Conservation (phyloP, 75 land plant genomes). For the Selaginella moellendorffii region DNA sequence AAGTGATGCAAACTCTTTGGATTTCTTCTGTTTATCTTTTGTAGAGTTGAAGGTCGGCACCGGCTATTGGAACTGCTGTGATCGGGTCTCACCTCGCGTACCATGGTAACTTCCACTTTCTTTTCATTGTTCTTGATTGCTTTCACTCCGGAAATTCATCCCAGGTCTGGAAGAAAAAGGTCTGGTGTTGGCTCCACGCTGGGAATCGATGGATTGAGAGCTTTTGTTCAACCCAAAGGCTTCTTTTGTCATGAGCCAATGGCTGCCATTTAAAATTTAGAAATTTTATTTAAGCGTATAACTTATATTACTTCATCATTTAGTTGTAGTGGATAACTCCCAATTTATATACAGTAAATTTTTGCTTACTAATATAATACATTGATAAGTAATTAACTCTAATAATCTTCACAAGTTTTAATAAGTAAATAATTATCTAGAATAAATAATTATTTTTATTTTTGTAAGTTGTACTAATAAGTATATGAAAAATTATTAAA, state of each 20-base stretch:
- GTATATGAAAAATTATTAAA: too few relatives aligned
- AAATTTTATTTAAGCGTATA: too few relatives aligned
- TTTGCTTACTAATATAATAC: too few relatives aligned
- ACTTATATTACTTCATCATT: too few relatives aligned
- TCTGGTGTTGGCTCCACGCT: conserved; percentile 21
- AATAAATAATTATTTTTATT: too few relatives aligned
- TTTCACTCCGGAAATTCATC: background rate
- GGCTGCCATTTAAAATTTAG: too few relatives aligned
- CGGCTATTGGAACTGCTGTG: conserved; percentile 25
- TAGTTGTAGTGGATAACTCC: too few relatives aligned
- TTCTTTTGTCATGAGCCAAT: conserved; percentile 16
- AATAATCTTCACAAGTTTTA: too few relatives aligned
- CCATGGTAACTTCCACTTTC: conserved; percentile 12
- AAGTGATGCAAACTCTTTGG: background rate
- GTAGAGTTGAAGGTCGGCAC: conserved; percentile 17
- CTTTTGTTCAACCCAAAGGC: conserved; percentile 23
- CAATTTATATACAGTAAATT: too few relatives aligned
- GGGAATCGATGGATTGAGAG: conserved; percentile 20
- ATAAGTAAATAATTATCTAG: too few relatives aligned
- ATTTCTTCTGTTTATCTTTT: conserved; percentile 1
- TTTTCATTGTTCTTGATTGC: background rate
- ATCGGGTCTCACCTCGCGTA: conserved; percentile 22
- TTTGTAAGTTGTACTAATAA: too few relatives aligned
- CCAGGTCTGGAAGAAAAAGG: conserved; percentile 19
- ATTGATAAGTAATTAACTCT: too few relatives aligned